Evolutionary conservation across 768 basidiomycete species (phyloP), one percentile per base, ranked within the genome.

Genomic region (Xanthoconium stramineum): DNA sequence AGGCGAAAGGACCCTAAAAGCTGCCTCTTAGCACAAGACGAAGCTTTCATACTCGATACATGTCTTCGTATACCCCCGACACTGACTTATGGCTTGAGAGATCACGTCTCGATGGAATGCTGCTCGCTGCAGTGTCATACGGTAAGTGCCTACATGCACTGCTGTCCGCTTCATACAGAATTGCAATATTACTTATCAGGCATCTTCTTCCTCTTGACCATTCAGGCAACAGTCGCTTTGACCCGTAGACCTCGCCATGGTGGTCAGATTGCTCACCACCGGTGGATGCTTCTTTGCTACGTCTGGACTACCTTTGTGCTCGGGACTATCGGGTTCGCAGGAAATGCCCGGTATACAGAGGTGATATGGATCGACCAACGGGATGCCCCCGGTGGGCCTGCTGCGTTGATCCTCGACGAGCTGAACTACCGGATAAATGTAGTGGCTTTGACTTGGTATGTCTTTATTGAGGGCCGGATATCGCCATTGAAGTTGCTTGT

Each of bases 321-420:
- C 35, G 73, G 59, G 6, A 68, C 66, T 1, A 50, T 75, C 11
- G 64, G 61, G 10, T 60, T 68, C 7, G 69, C 56, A 8, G 55
- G 44, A 2, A 66, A 72, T 28, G 56, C 61, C 3, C 66, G 60
- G 38, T 72, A 67, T 52, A 72, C 61, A 50, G 66, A 57, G 20
- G 62, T 68, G 70, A 67, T 71, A n/a, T 75, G 56, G 60, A 70
- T 72, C 20, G 69, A 73, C 37, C 8, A 67, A 33, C 69, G 72
- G 13, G 56, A 58, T 32, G 19, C 52, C 7, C 39, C 54, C 0
- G 60, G 59, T 38, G 60, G 59, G 6, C 52, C 62, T 6, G 61
- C 56, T 13, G 61, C 60, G 36, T 58, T 38, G 48, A 56, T 62
- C 36, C 47, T 53, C 9, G 35, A 50, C 5, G 61, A 64, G 40